Base-by-base conservation (phyloP, 2,329 filamentous ascomycete species). In the Apiospora sp. region DNA sequence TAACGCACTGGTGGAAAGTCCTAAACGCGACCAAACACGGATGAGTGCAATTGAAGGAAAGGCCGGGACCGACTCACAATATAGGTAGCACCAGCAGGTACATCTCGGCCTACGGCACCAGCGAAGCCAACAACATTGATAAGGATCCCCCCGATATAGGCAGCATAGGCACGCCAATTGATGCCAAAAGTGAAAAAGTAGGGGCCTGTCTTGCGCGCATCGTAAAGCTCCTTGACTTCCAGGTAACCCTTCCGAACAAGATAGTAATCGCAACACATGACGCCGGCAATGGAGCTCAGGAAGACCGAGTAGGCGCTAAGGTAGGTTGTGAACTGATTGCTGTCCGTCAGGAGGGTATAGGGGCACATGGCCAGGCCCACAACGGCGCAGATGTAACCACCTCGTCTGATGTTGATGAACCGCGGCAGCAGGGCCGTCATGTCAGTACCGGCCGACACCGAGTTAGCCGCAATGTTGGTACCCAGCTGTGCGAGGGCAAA, bases 41-140 rank as follows among this genome's bases (percentile, higher is more conserved):
- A 30, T 22, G 58, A n/a, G 58, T 22, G 27, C 22, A 37, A 8
- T 2, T n/a, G 8, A 64, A 64, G 7, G 16, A 3, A 64, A 12
- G 58, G 58, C 8, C 5, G 12, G 34, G 34, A 19, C 58, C 30
- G 3, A n/a, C 58, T 64, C 30, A 64, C 58, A 73, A 98, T 90
- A 79, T 97, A 97, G 0, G 88, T 90, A 2, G 96, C 95, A 0
- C 92, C 95, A 7, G 89, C 85, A 0, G 96, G 95, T 0, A 98
- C 94, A 1, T 84, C 75, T 24, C 78, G 81, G 0, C 94, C 94
- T 37, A 98, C 89, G 0, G 93, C 94, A 3, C 94, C 95, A 0
- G 91, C 94, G 76, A 98, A 98, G 0, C 95, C 95, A 5, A 98
- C 94, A 4, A 98, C 93, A 77, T 98, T 98, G 86, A 97, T 92